Conservation (phyloP, 1,284 basidiomycete genomes). For the Ustilago lituana region DNA sequence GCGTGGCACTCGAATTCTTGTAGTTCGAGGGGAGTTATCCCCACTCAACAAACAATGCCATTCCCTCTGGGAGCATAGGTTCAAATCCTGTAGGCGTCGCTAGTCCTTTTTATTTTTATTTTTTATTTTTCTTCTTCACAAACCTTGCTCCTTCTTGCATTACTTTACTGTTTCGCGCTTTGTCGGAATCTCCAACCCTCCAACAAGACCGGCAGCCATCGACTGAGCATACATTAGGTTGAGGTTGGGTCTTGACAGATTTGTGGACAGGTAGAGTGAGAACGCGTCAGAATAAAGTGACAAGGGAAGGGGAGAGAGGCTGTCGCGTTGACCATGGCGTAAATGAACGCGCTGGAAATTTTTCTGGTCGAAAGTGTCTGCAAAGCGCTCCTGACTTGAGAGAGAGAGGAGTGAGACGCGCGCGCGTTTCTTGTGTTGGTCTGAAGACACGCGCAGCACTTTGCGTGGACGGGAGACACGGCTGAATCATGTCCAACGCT, state of each 20-base stretch:
- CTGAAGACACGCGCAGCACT: conserved; percentile 9
- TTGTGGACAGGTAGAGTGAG: too few species aligned
- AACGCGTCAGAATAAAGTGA: too few species aligned
- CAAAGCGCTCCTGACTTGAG: neutral
- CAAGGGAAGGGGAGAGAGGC: too few species aligned
- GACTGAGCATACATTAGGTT: neutral
- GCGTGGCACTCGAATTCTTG: conserved; percentile 29
- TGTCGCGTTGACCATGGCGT: conserved; percentile 8
- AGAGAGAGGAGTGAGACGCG: too few species aligned
- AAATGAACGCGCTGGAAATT: conserved; percentile 14
- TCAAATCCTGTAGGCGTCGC: conserved; percentile 40
- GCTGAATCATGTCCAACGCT: conserved; percentile 3
- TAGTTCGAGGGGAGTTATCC: conserved; percentile 8
- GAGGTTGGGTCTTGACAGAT: too few species aligned
- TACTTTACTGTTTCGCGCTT: neutral
- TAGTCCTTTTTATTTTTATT: conserved; percentile 4
- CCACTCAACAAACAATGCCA: conserved; percentile 27
- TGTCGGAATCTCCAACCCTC: neutral
- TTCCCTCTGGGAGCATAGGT: conserved; percentile 36
- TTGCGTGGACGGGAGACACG: too few species aligned
- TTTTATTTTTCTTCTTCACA: neutral
- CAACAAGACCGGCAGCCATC: too few species aligned
- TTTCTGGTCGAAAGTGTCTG: too few species aligned
- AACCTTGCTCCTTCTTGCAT: neutral
- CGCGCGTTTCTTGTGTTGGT: conserved; percentile 15